Evolutionary conservation across 108 stramenopile genomes (phyloP).

Genomic region (Pseudonitzschia delicatissima): DNA sequence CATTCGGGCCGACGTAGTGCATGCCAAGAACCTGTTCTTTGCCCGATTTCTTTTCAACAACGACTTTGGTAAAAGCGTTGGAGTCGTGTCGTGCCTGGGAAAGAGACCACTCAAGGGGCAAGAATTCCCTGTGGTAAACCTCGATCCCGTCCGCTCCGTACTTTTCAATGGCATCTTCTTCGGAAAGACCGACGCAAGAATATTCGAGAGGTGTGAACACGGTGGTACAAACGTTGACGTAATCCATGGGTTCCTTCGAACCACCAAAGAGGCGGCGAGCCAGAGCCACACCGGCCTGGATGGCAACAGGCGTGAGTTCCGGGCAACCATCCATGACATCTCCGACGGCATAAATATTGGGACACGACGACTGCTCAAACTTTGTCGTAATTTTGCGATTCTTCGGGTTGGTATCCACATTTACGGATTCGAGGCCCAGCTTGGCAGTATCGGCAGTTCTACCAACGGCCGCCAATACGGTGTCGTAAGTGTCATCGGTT

Average conservation of each 20-base stretch:
- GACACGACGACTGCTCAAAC: constrained; percentile 84
- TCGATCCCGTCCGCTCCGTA: constrained; percentile 83
- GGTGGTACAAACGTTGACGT: constrained; percentile 90
- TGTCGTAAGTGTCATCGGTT: constrained; percentile 71
- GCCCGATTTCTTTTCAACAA: constrained; percentile 68
- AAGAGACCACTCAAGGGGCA: constrained; percentile 95
- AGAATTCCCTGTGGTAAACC: constrained; percentile 92
- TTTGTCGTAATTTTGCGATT: constrained; percentile 77
- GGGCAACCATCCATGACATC: constrained; percentile 96
- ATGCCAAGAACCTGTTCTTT: constrained; percentile 88
- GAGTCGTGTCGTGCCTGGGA: constrained; percentile 53
- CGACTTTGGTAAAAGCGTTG: constrained; percentile 86
- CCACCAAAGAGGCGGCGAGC: constrained; percentile 92
- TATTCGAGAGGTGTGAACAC: constrained; percentile 99
- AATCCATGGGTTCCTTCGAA: constrained; percentile 86
- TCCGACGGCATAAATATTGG: constrained; percentile 97
- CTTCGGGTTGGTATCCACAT: constrained; percentile 66
- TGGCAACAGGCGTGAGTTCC: constrained; percentile 98
- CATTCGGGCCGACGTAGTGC: constrained; percentile 96
- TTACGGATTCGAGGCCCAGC: constrained; percentile 80
- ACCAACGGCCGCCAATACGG: constrained; percentile 93
- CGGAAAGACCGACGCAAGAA: constrained; percentile 90
- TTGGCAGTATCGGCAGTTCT: constrained; percentile 86
- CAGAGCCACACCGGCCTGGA: constrained; percentile 89
- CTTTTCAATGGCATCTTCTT: constrained; percentile 89